Evolutionary conservation across 169 alveolate genomes (phyloP).

Genomic region (Eimeria necatrix): DNA sequence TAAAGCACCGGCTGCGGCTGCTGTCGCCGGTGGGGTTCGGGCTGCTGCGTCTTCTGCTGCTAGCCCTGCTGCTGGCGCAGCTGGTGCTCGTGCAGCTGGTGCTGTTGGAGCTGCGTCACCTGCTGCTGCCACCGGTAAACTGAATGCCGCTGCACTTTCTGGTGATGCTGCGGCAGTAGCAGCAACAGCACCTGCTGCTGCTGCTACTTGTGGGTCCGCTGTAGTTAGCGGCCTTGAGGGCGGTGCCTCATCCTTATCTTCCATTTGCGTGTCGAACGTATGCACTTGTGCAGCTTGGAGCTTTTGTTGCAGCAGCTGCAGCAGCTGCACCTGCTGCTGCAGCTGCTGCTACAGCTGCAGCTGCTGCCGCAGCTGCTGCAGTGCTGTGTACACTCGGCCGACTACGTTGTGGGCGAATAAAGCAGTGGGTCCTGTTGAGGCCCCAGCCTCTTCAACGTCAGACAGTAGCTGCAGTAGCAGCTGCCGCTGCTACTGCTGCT

Average conservation of each 20-base stretch:
- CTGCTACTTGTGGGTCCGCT: slow-evolving; percentile 35
- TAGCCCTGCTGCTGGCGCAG: slow-evolving; percentile 2
- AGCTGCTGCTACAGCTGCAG: slow-evolving; percentile 17
- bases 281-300: not conserved
- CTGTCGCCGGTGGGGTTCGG: not conserved
- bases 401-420: not conserved
- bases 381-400: no score
- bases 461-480: not conserved
- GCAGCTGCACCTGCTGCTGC: slow-evolving; percentile 31
- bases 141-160: not conserved
- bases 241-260: not conserved
- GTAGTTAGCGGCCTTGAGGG: not conserved
- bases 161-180: slow-evolving; percentile 7
- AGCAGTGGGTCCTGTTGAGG: not conserved
- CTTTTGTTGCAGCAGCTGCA: not conserved
- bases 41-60: slow-evolving; percentile 18
- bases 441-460: not conserved
- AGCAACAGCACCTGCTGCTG: not conserved
- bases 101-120: not conserved
- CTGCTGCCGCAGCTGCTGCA: slow-evolving; percentile 12
- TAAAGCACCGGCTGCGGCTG: not conserved
- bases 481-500: not conserved
- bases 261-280: not conserved
- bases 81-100: not conserved
- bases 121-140: not conserved